Conservation (phyloP, 2,329 filamentous ascomycete genomes). For the Fusarium continuum region DNA sequence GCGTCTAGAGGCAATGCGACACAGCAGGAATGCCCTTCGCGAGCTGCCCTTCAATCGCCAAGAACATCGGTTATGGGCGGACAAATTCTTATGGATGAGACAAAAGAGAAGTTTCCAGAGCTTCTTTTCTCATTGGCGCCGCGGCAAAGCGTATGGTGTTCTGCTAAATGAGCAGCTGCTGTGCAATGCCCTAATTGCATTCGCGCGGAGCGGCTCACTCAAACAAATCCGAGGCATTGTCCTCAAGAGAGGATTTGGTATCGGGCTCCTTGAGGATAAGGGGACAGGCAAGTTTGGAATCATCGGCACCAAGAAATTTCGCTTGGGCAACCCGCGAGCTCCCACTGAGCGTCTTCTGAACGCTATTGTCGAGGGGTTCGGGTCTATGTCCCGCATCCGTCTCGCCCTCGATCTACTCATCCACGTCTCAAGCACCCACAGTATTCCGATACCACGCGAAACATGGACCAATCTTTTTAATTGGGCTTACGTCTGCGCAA, state of each 20-base stretch:
- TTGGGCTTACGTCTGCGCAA: slow-evolving; percentile 69
- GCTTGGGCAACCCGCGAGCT: slow-evolving; percentile 60
- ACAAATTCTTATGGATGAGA: slow-evolving; percentile 42
- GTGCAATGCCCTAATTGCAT: slow-evolving; percentile 54
- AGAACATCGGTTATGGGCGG: slow-evolving; percentile 32
- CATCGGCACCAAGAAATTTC: slow-evolving; percentile 52
- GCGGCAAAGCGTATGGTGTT: slow-evolving; percentile 39
- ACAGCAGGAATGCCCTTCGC: slow-evolving; percentile 43
- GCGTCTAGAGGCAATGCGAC: slow-evolving; percentile 45
- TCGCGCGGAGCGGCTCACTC: slow-evolving; percentile 52
- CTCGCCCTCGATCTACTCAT: slow-evolving; percentile 68
- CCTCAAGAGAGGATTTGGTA: slow-evolving; percentile 45
- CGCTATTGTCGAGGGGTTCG: slow-evolving; percentile 73
- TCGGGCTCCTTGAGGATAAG: slow-evolving; percentile 37
- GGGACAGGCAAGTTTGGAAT: slow-evolving; percentile 38
- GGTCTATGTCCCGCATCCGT: slow-evolving; percentile 70
- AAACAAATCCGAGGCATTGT: slow-evolving; percentile 48
- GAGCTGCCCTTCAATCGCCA: slow-evolving; percentile 46
- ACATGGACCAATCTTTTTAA: slow-evolving; percentile 74
- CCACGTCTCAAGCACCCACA: slow-evolving; percentile 68
- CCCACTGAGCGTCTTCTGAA: slow-evolving; percentile 69
- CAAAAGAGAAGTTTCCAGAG: slow-evolving; percentile 40
- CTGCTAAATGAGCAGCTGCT: slow-evolving; percentile 52
- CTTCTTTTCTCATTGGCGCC: slow-evolving; percentile 45
- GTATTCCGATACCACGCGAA: slow-evolving; percentile 62